Percentiles rank a stretch among this genome's conserved stretches.
Evolutionary conservation across 2,329 filamentous ascomycete genomes (phyloP).

Genomic region (Neofusicoccum sp.): DNA sequence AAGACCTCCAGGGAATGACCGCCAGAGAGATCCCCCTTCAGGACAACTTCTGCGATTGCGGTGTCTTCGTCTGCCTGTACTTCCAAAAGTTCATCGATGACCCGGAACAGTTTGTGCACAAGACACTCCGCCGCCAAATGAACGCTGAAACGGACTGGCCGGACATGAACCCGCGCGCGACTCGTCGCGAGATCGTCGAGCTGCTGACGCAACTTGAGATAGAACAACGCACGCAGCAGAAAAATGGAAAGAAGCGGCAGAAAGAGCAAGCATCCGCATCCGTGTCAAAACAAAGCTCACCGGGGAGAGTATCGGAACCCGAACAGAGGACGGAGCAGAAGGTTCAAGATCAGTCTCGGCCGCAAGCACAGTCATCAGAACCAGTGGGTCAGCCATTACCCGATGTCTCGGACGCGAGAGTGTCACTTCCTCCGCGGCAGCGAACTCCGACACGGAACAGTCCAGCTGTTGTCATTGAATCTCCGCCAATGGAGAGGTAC

Average conservation of each 20-base stretch:
- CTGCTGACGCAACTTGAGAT: constrained; percentile 63
- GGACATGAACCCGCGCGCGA: constrained; percentile 52
- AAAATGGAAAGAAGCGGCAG: not conserved
- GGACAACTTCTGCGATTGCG: constrained; percentile 84
- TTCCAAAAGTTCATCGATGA: constrained; percentile 75
- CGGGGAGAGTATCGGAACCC: not conserved
- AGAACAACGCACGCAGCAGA: constrained; percentile 50
- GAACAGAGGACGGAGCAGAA: not conserved
- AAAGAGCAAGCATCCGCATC: too few species aligned
- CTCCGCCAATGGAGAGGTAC: too few species aligned
- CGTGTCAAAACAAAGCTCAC: not conserved
- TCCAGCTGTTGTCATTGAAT: not conserved
- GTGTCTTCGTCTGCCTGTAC: constrained; percentile 82
- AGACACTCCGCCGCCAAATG: constrained; percentile 65
- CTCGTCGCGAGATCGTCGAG: constrained; percentile 65
- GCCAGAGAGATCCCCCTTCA: constrained; percentile 71
- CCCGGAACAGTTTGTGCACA: constrained; percentile 67
- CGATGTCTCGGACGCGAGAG: not conserved
- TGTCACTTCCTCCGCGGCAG: not conserved
- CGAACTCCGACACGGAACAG: not conserved
- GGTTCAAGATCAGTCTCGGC: not conserved
- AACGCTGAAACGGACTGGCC: constrained; percentile 55
- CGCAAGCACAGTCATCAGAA: not conserved
- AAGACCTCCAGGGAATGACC: constrained; percentile 60
- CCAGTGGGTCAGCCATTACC: not conserved